These are phyloP conservation scores for Diaporthe caulivora DNA, from an alignment of 2,329 filamentous ascomycete species.

Conservation along the genomic window DNA sequence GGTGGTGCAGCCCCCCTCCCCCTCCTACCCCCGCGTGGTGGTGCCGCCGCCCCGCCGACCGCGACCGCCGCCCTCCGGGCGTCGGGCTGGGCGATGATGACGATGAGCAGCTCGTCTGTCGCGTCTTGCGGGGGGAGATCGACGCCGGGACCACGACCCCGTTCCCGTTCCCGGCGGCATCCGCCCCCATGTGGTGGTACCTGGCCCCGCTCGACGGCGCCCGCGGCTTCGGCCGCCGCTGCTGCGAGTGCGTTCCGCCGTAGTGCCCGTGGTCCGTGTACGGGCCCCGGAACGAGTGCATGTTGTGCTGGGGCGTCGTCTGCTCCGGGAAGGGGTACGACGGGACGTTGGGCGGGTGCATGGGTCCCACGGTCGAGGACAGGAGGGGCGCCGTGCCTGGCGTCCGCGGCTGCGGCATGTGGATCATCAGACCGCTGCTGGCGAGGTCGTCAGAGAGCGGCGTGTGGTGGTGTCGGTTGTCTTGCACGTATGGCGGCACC, in stretches of 20 bases:
- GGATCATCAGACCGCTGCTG: constrained; percentile 61
- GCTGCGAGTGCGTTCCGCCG: constrained; percentile 47
- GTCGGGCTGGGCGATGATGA: constrained; percentile 35
- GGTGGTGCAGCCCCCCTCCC: constrained; percentile 28
- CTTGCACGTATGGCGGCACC: constrained; percentile 37
- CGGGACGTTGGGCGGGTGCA: constrained; percentile 43
- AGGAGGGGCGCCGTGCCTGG: constrained; percentile 52
- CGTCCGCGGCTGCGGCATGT: constrained; percentile 63
- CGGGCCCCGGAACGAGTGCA: constrained; percentile 30
- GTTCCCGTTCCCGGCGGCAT: constrained; percentile 46
- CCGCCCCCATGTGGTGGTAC: constrained; percentile 52
- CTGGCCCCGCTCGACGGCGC: constrained; percentile 68
- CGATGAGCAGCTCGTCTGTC: constrained; percentile 44
- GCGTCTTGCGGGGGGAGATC: constrained; percentile 57
- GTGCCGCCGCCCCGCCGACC: constrained; percentile 43
- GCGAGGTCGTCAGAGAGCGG: constrained; percentile 46
- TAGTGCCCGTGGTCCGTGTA: constrained; percentile 34
- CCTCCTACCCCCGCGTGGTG: background rate
- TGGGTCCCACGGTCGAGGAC: constrained; percentile 49
- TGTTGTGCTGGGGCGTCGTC: constrained; percentile 35
- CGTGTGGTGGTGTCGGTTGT: constrained; percentile 28
- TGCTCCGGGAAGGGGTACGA: constrained; percentile 38
- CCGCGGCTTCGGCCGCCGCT: constrained; percentile 60
- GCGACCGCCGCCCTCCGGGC: constrained; percentile 51
- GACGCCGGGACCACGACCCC: constrained; percentile 45